Base-by-base conservation (phyloP, 2,329 filamentous ascomycete genomes). In the Cercospora sojina region DNA sequence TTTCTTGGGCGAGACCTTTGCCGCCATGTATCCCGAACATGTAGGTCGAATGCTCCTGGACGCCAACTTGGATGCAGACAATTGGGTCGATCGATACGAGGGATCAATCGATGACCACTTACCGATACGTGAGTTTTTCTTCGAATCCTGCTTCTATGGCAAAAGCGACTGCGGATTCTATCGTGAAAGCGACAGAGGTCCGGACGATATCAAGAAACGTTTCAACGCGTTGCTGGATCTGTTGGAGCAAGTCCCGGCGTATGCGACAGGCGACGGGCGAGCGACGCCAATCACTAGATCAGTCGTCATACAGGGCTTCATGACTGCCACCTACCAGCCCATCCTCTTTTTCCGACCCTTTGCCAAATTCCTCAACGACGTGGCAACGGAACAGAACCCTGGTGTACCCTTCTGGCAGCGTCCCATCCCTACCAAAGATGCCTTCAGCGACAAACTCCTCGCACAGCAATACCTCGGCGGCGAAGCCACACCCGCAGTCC, bases 11-110 rank as follows among this genome's bases (percentile, higher is more conserved):
- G 53, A 67, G 27, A 51, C 57, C 2, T 64, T 67, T 49, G 65
- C 65, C 8, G 55, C 65, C n/a, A 60, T 60, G 65, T 64, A 64
- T 25, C 61, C 65, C 18, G 61, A 67, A 23, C 49, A 61, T 31
- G 61, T 67, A 9, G 65, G 61, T 16, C 61, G 65, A 4, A 67
- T 67, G 65, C 56, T 67, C 13, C 31, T 67, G 20, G 65, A 67
- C 29, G 65, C 65, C 7, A 79, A 80, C 56, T 69, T 76, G 2
- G 73, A 76, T 67, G 78, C 72, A 59, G 80, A 77, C 60, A 71
- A 71, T 23, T 71, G 69, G 69, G 59, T 66, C 6, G 65, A 64
- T 20, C 64, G 66, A 16, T 70, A 69, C 29, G 70, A 71, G 38
- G 64, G 64, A 27, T 64, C 64, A 43, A 70, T 69, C 55, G 67